phyloP scores from a whole-genome alignment of 345 rosid species.

The Eucalyptus melliodora region DNA sequence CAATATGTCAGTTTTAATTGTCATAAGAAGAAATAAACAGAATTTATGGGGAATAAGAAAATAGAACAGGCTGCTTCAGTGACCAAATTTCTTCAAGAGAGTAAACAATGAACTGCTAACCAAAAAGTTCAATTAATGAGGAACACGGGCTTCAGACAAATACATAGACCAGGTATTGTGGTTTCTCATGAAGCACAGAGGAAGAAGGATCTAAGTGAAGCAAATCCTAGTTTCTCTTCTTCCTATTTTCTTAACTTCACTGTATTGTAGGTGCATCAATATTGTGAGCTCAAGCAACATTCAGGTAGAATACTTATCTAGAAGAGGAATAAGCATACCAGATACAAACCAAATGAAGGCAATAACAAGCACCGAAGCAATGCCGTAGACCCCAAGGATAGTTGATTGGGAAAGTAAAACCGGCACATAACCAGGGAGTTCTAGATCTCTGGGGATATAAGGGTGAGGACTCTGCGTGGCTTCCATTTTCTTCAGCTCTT shows the following conservation, averaged over 20 bases:
- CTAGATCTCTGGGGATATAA: conserved; percentile 68
- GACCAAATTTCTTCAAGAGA: not conserved
- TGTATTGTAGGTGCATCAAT: not conserved
- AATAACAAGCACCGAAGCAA: conserved; percentile 42
- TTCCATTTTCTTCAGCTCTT: not conserved
- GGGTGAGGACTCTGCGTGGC: conserved; percentile 28
- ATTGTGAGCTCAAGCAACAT: not conserved
- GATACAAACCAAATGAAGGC: conserved; percentile 55
- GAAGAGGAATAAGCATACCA: conserved; percentile 26
- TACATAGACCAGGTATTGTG: not conserved
- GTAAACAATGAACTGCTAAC: not conserved
- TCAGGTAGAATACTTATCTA: not conserved
- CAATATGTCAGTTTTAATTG: not conserved
- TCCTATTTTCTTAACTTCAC: not conserved
- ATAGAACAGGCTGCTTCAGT: not conserved
- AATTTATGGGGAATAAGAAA: not conserved
- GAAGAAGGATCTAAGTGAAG: not conserved
- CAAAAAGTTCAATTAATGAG: not conserved
- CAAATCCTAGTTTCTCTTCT: not conserved
- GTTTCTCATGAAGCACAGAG: not conserved
- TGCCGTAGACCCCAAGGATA: conserved; percentile 36
- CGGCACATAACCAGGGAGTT: conserved; percentile 56
- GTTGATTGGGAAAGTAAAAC: conserved; percentile 40
- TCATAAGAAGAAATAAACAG: not conserved
- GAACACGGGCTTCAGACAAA: not conserved